A percentile compares a stretch with the other conserved stretches of the same genome.
These are phyloP conservation scores for Sarcodon aspratus DNA, from an alignment of 768 basidiomycete species.

Conservation along the genomic window DNA sequence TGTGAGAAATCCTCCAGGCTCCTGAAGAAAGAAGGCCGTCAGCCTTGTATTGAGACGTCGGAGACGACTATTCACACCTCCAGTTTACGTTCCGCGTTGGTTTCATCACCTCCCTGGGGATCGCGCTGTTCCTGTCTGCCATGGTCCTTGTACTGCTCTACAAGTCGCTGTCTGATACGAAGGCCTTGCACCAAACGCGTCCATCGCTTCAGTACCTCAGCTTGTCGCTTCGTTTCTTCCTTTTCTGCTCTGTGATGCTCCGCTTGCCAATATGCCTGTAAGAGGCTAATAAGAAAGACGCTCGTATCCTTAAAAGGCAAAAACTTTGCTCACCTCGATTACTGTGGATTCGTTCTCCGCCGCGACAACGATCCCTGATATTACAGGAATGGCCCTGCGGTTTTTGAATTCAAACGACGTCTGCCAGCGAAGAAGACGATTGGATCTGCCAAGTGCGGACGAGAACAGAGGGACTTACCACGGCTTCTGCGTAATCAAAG, in stretches of 20 bases:
- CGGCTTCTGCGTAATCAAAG: constrained; percentile 90
- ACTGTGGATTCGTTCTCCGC: constrained; percentile 64
- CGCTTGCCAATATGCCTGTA: constrained; percentile 77
- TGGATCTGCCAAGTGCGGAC: constrained; percentile 1
- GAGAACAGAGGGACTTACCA: constrained; percentile 45
- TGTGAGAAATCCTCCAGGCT: constrained; percentile 50
- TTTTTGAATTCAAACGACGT: constrained; percentile 96
- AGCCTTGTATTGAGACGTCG: constrained; percentile 3
- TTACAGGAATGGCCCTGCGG: constrained; percentile 73
- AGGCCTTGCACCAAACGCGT: constrained; percentile 79
- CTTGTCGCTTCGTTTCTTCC: constrained; percentile 62
- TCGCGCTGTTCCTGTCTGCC: background rate
- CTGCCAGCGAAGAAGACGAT: constrained; percentile 27
- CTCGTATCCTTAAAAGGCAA: background rate
- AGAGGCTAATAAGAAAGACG: background rate
- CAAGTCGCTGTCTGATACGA: constrained; percentile 72
- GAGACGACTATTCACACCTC: background rate
- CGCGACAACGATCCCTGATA: constrained; percentile 82
- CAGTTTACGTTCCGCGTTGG: too few species aligned
- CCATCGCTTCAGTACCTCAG: constrained; percentile 83
- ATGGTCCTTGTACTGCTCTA: constrained; percentile 54
- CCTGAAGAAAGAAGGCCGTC: background rate
- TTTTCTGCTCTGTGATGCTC: constrained; percentile 71
- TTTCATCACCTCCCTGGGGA: too few species aligned
- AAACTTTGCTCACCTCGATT: constrained; percentile 47